Evolutionary conservation across 306 rosid genomes (phyloP), one percentile per base, ranked within the genome.

Genomic region (Vigna unguiculata): DNA sequence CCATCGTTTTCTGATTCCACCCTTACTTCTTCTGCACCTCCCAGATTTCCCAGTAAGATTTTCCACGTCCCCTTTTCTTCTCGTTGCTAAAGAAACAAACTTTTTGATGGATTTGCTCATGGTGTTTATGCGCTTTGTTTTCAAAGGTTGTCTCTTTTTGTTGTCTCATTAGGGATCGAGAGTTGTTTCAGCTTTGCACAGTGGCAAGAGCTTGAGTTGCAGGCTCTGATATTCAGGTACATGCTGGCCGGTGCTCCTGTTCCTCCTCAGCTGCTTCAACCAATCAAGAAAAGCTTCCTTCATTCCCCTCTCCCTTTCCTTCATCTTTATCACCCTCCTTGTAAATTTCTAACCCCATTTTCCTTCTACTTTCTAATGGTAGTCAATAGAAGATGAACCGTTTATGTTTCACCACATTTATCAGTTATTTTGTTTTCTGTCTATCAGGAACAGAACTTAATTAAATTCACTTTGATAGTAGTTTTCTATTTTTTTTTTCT

Each of bases 131-230:
- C 20, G 5, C 16, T 10, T 24, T 1, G 21, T 25, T 59, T 58
- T 60, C 66, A 32, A 59, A 28, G 20, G 12, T 1, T 28, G 41
- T 30, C 14, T 43, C 48, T 25, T 28, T 16, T 59, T 14, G 1
- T 12, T 16, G 15, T 9, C 53, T 48, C 58, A 52, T 17, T 17
- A 61, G 68, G 68, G 1, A 32, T 32, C 46, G 15, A 3, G 15
- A 30, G 46, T 61, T 32, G 46, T n/a, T 61, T 61, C 45, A 61
- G 68, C 68, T 32, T 32, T 61, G 45, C 68, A 61, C 68, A 61
- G 15, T 61, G 45, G 68, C 68, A 61, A 34, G 68, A 61, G 68
- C 68, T 61, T 61, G 45, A 61, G 68, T 61, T 61, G 68, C 68
- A 61, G 46, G 24, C 15, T 61, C 32, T 61, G 2, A 61, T 61